These are phyloP conservation scores for Coniochaeta pulveracea DNA, from an alignment of 2,329 filamentous ascomycete genomes.

Conservation along the genomic window DNA sequence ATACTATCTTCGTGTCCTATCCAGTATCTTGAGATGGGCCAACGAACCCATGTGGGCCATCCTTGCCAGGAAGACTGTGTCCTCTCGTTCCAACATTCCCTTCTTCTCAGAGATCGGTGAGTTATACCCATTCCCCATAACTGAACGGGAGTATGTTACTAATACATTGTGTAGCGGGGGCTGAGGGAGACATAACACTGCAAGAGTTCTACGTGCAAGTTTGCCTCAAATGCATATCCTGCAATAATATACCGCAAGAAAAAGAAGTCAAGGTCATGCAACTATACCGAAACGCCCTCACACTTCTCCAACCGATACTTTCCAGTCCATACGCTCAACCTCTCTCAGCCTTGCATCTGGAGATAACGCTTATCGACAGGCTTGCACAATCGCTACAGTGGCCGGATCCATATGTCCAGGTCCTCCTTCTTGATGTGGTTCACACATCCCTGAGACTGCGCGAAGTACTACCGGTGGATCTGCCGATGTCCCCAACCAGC, in stretches of 20 bases:
- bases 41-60: constrained; percentile 60
- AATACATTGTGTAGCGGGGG: constrained; percentile 27
- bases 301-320: constrained; percentile 59
- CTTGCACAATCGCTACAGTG: constrained; percentile 49
- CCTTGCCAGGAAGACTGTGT: constrained; percentile 50
- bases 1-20: constrained; percentile 67
- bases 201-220: constrained; percentile 58
- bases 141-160: constrained; percentile 6
- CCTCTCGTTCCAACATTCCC: constrained; percentile 31
- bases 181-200: constrained; percentile 45
- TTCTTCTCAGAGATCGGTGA: constrained; percentile 38
- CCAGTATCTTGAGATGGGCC: constrained; percentile 58
- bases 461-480: constrained; percentile 27
- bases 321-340: constrained; percentile 48
- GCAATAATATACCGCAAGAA: constrained; percentile 23
- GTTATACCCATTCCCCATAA: constrained; percentile 16
- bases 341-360: constrained; percentile 54
- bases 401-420: constrained; percentile 61
- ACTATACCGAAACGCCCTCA: constrained; percentile 60
- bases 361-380: constrained; percentile 58
- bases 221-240: constrained; percentile 51
- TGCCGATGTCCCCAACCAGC: constrained; percentile 29
- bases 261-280: constrained; percentile 42
- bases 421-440: constrained; percentile 67
- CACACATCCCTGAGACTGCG: constrained; percentile 61